Evolutionary conservation across 345 rosid genomes (phyloP), one percentile per base, ranked within the genome.

Genomic region (Salix koriyanagi): DNA sequence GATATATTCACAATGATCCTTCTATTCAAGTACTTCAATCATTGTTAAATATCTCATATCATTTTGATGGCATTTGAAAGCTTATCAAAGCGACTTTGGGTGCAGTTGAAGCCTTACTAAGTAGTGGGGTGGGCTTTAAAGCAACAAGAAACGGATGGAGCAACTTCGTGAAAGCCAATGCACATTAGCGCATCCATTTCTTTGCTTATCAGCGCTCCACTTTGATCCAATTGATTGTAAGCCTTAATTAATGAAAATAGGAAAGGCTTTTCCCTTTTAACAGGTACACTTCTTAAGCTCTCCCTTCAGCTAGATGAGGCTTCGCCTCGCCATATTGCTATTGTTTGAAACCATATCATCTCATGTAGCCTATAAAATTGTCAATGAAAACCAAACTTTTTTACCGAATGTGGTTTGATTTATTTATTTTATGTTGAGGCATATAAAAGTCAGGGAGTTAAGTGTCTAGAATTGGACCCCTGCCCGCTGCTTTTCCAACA

Each of bases 11-110:
- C 37, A 30, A 5, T n/a, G 67, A 36, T 72, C 75, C 75, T 58
- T 65, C 13, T n/a, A 72, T 58, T 56, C 32, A 58, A 72, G 67
- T 34, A 56, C 48, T 58, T 58, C 65, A 72, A 72, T 37, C 21
- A 58, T 58, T 36, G 23, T 21, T 46, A 13, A 50, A 30, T 19
- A 28, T 8, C 61, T 32, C 41, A 52, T 23, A 42, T 7, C 73
- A 42, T 70, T 70, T 65, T 65, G 2, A 65, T 15, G 42, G 48
- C 34, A 4, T 62, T 62, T 21, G 60, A 54, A 19, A 54, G 60
- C 25, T 54, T 54, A 19, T 21, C 2, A 19, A 54, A 19, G 10
- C 60, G 21, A 54, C 25, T 54, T 54, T 54, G n/a, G 11, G 60
- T 54, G 25, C 23, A 54, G 25, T n/a, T 21, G 60, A 52, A 21